Base-by-base conservation (phyloP, 1,139 yeast genomes). In the Protomyces inouyei region DNA sequence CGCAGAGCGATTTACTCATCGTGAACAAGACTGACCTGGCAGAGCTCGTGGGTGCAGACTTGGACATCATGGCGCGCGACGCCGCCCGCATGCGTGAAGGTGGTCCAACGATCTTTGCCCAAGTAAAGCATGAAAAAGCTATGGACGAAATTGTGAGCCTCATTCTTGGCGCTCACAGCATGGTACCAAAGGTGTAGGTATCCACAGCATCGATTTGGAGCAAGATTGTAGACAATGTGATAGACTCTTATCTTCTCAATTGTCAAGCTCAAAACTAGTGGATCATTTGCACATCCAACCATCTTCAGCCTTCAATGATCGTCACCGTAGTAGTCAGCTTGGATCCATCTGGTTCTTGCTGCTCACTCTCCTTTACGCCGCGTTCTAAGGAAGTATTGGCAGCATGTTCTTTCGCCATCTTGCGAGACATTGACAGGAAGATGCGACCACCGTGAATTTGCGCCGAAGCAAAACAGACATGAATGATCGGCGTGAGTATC, bases 21-120 rank as follows among this genome's bases (percentile, higher is more conserved):
- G 32, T 65, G 56, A 65, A 65, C 55, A 65, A 65, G 46, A 63
- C 66, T 18, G 67, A 65, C 46, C 43, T 65, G 14, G 65, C 67
- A 21, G 51, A 40, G 12, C 46, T 65, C 36, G 67, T 65, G 23
- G 67, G 67, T 5, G 67, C 67, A 5, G 66, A 63, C 40, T 56
- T 65, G 35, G 46, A 25, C 16, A 61, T 65, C 18, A 65, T 65
- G 67, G 64, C 53, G 12, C 64, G 67, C 35, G 67, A 65, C 52
- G 67, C 67, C 5, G 57, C 57, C 16, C 53, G 60, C 38, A 63
- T 65, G 65, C 65, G 67, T n/a, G 67, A 65, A 53, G 52, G 60
- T 25, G 67, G 67, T 3, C 67, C 67, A 9, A 61, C 64, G 8
- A 52, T 65, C 9, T 65, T 65, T 36, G 67, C 67, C 14, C 66